Conservation (phyloP, 805 yeast genomes). For the Yarrowia sp. region DNA sequence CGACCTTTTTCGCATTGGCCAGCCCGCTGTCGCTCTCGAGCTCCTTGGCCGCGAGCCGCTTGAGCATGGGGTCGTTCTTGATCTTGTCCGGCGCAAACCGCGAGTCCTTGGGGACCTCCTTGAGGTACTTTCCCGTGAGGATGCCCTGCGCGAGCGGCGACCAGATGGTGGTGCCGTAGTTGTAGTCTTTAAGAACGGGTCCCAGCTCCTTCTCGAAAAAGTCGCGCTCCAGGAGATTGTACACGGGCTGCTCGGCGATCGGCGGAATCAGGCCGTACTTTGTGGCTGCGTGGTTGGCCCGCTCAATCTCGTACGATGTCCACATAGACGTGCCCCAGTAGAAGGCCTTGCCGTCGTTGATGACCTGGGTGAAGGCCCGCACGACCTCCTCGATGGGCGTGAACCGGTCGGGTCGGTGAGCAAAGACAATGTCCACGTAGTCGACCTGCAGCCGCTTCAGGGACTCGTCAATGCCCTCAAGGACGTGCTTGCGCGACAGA, state of each 20-base stretch:
- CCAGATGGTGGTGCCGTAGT: conserved; percentile 39
- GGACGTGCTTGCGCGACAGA: conserved; percentile 38
- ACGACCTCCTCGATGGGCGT: conserved; percentile 40
- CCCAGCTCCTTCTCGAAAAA: conserved; percentile 36
- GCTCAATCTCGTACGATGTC: conserved; percentile 39
- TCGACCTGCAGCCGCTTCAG: conserved; percentile 37
- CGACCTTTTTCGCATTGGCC: conserved; percentile 34
- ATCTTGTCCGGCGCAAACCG: conserved; percentile 31
- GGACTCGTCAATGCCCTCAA: conserved; percentile 38
- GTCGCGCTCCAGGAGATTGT: conserved; percentile 35
- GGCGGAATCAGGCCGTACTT: conserved; percentile 38
- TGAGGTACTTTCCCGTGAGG: conserved; percentile 39
- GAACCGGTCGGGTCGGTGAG: conserved; percentile 38
- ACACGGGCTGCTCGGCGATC: conserved; percentile 38
- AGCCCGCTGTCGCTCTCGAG: conserved; percentile 34
- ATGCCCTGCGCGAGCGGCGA: conserved; percentile 39
- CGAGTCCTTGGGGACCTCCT: conserved; percentile 34
- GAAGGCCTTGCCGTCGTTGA: conserved; percentile 37
- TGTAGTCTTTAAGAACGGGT: conserved; percentile 37
- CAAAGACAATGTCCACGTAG: conserved; percentile 39
- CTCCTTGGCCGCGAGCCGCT: conserved; percentile 24
- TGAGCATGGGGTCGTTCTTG: conserved; percentile 26
- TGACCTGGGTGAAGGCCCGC: conserved; percentile 38
- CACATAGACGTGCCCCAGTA: conserved; percentile 41
- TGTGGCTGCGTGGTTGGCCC: conserved; percentile 39